Evolutionary conservation across 176 grass and related monocot genomes (phyloP).

Genomic region (Panicum miliaceum): DNA sequence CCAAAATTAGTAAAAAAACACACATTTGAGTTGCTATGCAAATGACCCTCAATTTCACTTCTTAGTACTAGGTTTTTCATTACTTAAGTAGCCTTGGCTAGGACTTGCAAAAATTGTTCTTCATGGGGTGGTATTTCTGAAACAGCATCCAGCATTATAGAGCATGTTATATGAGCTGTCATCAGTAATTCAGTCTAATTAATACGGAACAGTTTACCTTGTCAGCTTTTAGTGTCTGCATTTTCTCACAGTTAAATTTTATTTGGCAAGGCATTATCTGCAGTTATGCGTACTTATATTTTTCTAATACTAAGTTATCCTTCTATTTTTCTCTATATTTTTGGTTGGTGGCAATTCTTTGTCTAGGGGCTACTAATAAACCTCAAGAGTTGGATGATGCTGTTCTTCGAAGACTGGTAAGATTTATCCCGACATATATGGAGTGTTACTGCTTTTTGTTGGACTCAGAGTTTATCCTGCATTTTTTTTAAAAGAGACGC

Average conservation of each 20-base stretch:
- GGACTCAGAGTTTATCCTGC: not conserved
- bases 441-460: not conserved
- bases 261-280: not conserved
- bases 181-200: not conserved
- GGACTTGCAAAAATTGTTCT: not conserved
- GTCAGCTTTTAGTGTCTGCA: not conserved
- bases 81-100: not conserved
- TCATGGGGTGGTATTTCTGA: slow-evolving; percentile 14
- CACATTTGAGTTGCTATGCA: not conserved
- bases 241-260: slow-evolving; percentile 6
- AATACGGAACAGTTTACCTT: not conserved
- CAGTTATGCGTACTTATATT: not conserved
- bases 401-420: slow-evolving; percentile 94
- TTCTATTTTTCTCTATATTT: slow-evolving; percentile 31
- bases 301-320: not conserved
- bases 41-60: slow-evolving; percentile 1
- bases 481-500: too few species aligned
- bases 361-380: slow-evolving; percentile 95
- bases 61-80: not conserved
- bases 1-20: not conserved
- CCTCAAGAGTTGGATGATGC: slow-evolving; percentile 99
- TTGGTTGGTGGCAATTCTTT: slow-evolving; percentile 42
- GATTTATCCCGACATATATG: slow-evolving; percentile 14
- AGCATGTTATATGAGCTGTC: not conserved
- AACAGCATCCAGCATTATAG: not conserved